Percentiles rank a stretch among this genome's conserved stretches.
Evolutionary conservation across 768 basidiomycete genomes (phyloP).

Genomic region (Tylopilus felleus): DNA sequence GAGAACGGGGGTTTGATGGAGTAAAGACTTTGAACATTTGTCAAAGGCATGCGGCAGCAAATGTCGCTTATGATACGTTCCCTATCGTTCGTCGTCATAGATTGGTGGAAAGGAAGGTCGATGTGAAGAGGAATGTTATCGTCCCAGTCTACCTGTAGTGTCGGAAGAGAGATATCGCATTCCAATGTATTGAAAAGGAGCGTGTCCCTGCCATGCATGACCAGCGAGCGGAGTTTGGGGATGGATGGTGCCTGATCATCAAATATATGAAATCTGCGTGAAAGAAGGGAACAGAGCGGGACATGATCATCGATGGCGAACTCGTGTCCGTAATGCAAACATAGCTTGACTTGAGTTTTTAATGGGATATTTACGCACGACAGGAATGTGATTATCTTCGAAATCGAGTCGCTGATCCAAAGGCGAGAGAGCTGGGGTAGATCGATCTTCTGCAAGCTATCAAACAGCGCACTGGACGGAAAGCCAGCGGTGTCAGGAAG

Average conservation of each 20-base stretch:
- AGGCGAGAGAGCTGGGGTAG: conserved; percentile 10
- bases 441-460: not conserved
- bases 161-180: too few relatives aligned
- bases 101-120: not conserved
- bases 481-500: conserved; percentile 16
- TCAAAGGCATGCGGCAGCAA: not conserved
- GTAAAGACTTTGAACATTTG: not conserved
- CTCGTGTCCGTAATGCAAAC: not conserved
- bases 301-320: not conserved
- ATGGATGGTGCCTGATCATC: not conserved
- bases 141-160: not conserved
- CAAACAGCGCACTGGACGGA: not conserved
- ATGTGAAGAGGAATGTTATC: not conserved
- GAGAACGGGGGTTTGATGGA: not conserved
- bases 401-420: conserved; percentile 4
- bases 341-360: not conserved
- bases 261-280: not conserved
- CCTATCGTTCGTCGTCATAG: not conserved
- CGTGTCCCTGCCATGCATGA: not conserved
- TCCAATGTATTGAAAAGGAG: not conserved
- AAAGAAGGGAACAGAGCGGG: not conserved
- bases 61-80: not conserved
- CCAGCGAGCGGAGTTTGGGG: not conserved
- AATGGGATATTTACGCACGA: conserved; percentile 6
- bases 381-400: conserved; percentile 3